These are phyloP conservation scores for Bruguiera gymnorhiza DNA, from an alignment of 345 rosid species.

Conservation along the genomic window DNA sequence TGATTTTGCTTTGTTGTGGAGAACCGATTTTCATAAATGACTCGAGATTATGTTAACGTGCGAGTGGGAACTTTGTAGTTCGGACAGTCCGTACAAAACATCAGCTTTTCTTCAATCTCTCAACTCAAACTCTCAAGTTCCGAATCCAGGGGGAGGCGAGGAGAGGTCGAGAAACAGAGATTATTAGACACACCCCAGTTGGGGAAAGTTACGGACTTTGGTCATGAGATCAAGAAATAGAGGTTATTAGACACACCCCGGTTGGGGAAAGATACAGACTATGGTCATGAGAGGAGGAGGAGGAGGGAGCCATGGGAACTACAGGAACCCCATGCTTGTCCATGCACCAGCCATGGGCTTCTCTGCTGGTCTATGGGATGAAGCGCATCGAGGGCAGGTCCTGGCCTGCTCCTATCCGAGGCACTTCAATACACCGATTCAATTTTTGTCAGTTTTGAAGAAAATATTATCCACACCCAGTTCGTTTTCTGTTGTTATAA, in stretches of 20 bases:
- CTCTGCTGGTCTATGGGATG: slow-evolving; percentile 73
- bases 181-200: background rate
- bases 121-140: too few species aligned
- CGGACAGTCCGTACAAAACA: too few species aligned
- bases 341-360: slow-evolving; percentile 98
- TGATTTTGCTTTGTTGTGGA: too few species aligned
- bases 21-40: too few species aligned
- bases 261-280: background rate
- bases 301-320: slow-evolving; percentile 47
- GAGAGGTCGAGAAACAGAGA: too few species aligned
- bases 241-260: background rate
- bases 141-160: too few species aligned
- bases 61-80: too few species aligned
- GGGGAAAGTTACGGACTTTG: background rate
- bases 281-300: background rate
- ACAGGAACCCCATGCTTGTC: slow-evolving; percentile 79
- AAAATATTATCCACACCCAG: background rate
- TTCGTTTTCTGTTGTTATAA: background rate
- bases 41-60: too few species aligned
- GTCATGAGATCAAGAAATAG: too few species aligned
- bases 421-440: slow-evolving; percentile 21
- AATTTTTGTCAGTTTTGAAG: background rate
- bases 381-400: slow-evolving; percentile 94
- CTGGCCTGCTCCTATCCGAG: slow-evolving; percentile 87
- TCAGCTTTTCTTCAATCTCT: too few species aligned